phyloP scores from a whole-genome alignment of 2,329 filamentous ascomycete species.

The Colletotrichum salicis region DNA sequence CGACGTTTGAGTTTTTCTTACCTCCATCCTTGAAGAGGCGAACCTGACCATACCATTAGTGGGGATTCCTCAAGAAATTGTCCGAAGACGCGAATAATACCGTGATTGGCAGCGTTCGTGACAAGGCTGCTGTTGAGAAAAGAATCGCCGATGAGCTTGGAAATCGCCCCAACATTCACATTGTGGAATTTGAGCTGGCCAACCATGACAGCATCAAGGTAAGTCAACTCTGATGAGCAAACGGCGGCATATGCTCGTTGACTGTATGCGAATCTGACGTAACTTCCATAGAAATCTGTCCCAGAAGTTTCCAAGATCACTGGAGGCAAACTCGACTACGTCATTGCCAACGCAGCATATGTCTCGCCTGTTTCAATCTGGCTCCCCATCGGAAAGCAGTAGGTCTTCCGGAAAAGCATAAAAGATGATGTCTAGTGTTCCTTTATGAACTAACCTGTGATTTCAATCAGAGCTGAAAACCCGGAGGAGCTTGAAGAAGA shows the following conservation, averaged over 20 bases:
- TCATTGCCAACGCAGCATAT: constrained; percentile 62
- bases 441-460: not conserved
- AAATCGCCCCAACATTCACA: constrained; percentile 50
- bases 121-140: constrained; percentile 56
- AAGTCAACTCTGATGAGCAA: not conserved
- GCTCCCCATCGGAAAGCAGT: constrained; percentile 51
- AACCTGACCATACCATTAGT: not conserved
- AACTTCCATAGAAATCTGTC: not conserved
- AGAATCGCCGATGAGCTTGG: constrained; percentile 53
- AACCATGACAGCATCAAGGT: constrained; percentile 52
- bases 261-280: not conserved
- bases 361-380: constrained; percentile 43
- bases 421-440: accelerated
- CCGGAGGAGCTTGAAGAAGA: constrained; percentile 28
- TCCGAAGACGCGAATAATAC: constrained; percentile 52
- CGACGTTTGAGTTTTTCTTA: no score
- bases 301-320: constrained; percentile 45
- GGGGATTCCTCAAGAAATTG: constrained; percentile 42
- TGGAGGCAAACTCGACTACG: constrained; percentile 57
- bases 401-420: constrained; percentile 34
- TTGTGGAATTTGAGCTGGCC: constrained; percentile 55
- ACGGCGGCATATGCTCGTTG: no score
- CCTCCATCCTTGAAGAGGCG: no score
- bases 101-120: constrained; percentile 59
- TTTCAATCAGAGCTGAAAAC: constrained; percentile 13